Evolutionary conservation across 176 grass and related monocot species (phyloP).

Genomic region (Phyllostachys edulis): DNA sequence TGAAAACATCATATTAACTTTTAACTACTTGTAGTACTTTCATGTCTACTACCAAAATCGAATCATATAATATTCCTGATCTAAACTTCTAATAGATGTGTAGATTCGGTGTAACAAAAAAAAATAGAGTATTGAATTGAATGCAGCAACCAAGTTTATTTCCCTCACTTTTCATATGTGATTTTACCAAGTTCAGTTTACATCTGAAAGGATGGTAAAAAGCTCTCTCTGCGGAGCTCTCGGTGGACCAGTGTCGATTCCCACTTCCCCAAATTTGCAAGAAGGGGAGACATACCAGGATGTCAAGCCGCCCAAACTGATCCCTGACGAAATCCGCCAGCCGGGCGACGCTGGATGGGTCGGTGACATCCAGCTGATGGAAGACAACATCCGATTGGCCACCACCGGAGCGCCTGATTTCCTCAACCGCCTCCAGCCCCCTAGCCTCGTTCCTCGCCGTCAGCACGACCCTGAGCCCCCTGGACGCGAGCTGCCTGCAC

Average conservation of each 20-base stretch:
- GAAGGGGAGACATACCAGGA: conserved; percentile 45
- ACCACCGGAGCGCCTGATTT: conserved; percentile 14
- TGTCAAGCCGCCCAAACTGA: conserved; percentile 59
- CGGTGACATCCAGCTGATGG: conserved; percentile 67
- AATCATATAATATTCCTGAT: no score
- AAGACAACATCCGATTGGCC: conserved; percentile 45
- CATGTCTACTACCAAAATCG: background rate
- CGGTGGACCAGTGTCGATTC: background rate
- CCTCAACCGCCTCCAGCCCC: conserved; percentile 50
- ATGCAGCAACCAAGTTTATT: background rate
- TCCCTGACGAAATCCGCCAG: conserved; percentile 50
- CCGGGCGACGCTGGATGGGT: conserved; percentile 43
- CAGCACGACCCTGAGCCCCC: conserved; percentile 55
- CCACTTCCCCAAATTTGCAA: background rate
- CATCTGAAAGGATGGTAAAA: background rate
- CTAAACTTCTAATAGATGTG: background rate
- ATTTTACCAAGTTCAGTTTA: background rate
- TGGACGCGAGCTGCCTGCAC: conserved; percentile 50
- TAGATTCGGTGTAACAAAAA: background rate
- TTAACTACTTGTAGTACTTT: background rate
- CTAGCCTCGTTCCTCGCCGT: conserved; percentile 67
- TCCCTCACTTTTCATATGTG: background rate
- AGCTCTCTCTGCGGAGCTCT: background rate
- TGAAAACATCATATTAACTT: background rate
- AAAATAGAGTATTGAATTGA: background rate